Conservation (phyloP, 192 early-diverging fungal species). For the Umbelopsis ramanniana region DNA sequence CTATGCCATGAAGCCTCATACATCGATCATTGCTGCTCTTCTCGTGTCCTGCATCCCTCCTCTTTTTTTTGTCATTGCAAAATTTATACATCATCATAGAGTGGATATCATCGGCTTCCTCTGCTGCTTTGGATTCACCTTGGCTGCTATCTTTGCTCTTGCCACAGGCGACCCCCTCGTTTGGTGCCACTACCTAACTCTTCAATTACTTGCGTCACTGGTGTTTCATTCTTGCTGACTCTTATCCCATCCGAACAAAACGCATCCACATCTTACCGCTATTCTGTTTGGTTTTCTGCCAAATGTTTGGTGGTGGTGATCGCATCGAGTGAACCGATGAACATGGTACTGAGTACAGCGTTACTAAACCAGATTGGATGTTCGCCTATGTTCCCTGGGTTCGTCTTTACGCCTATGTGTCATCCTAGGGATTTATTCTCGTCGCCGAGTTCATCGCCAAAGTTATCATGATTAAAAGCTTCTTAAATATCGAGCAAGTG, state of each 20-base stretch:
- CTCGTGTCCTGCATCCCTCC: slow-evolving; percentile 49
- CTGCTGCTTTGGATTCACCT: slow-evolving; percentile 40
- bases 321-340: slow-evolving; percentile 32
- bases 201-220: slow-evolving; percentile 34
- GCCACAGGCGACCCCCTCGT: slow-evolving; percentile 36
- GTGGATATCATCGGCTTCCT: slow-evolving; percentile 42
- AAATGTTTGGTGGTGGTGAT: slow-evolving; percentile 33
- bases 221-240: slow-evolving; percentile 41
- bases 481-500: slow-evolving; percentile 41
- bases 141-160: slow-evolving; percentile 44
- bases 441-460: slow-evolving; percentile 46
- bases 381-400: slow-evolving; percentile 35
- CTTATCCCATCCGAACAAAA: slow-evolving; percentile 42
- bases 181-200: slow-evolving; percentile 46
- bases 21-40: slow-evolving; percentile 34
- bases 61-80: slow-evolving; percentile 30
- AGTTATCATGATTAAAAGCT: slow-evolving; percentile 42
- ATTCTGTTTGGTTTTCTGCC: slow-evolving; percentile 27
- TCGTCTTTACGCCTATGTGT: slow-evolving; percentile 26
- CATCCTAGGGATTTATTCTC: slow-evolving; percentile 39
- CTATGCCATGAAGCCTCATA: slow-evolving; percentile 35
- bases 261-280: slow-evolving; percentile 40
- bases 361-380: slow-evolving; percentile 33
- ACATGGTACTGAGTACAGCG: slow-evolving; percentile 21
- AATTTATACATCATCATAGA: slow-evolving; percentile 24